A percentile compares a stretch with the other conserved stretches of the same genome.
phyloP scores from a whole-genome alignment of 2,329 filamentous ascomycete genomes.

The Ceratocystis cacaofunesta region DNA sequence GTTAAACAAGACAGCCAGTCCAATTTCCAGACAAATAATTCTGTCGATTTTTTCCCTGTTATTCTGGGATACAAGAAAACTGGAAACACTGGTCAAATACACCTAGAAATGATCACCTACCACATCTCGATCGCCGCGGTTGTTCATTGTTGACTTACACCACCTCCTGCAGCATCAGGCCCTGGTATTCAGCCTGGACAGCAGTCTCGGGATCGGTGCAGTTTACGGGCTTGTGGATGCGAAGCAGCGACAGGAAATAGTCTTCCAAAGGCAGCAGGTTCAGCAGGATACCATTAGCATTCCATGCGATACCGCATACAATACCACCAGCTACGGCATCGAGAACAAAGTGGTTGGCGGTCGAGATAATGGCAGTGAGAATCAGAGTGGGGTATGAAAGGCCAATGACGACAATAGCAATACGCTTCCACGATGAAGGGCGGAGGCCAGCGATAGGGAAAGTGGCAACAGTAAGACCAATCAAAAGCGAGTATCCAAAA shows the following conservation, averaged over 20 bases:
- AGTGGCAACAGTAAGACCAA: conserved; percentile 53
- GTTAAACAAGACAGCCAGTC: not conserved
- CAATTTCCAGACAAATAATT: not conserved
- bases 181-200: conserved; percentile 25
- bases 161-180: conserved; percentile 18
- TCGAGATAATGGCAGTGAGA: conserved; percentile 52
- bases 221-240: conserved; percentile 49
- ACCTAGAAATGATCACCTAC: not conserved
- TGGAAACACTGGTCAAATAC: not conserved
- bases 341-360: conserved; percentile 58
- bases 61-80: not conserved
- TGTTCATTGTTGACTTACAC: not conserved
- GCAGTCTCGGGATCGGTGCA: conserved; percentile 26
- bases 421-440: conserved; percentile 35
- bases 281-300: conserved; percentile 37
- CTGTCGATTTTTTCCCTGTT: not conserved
- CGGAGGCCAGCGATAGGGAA: conserved; percentile 46
- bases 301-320: conserved; percentile 52
- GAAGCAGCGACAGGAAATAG: conserved; percentile 47
- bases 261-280: conserved; percentile 54
- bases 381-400: conserved; percentile 51
- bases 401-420: conserved; percentile 32
- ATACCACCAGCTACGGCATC: conserved; percentile 54
- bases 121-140: not conserved
- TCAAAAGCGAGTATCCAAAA: conserved; percentile 60